These are phyloP conservation scores for Trichoderma erinaceum DNA, from an alignment of 495 filamentous ascomycete genomes.

Conservation along the genomic window DNA sequence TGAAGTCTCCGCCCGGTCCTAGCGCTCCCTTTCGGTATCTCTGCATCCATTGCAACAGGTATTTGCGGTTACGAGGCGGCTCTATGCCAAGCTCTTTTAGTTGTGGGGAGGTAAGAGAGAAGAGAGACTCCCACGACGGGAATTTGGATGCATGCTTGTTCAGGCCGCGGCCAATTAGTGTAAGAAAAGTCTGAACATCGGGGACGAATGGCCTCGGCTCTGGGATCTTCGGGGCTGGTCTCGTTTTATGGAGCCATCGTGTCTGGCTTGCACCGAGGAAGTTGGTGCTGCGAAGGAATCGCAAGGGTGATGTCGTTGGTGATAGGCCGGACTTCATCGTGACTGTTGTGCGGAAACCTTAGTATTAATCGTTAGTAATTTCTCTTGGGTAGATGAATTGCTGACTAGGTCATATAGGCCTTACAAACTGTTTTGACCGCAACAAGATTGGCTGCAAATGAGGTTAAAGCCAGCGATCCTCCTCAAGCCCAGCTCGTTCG, in stretches of 20 bases:
- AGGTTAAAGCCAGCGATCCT: neutral
- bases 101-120: conserved; percentile 67
- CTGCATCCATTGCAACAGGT: conserved; percentile 81
- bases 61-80: conserved; percentile 70
- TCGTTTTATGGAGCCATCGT: conserved; percentile 26
- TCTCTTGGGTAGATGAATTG: neutral
- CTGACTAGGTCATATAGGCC: neutral
- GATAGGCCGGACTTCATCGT: neutral
- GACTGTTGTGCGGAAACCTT: neutral
- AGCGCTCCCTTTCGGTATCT: conserved; percentile 68
- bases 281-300: neutral
- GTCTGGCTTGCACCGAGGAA: conserved; percentile 19
- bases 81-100: conserved; percentile 80
- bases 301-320: neutral
- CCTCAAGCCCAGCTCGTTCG: neutral
- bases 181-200: conserved; percentile 81
- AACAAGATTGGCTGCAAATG: neutral
- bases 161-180: conserved; percentile 81
- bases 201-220: conserved; percentile 77
- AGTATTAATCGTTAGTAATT: neutral
- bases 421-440: neutral
- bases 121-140: conserved; percentile 81
- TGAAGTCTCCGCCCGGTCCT: conserved; percentile 73
- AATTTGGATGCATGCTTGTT: conserved; percentile 75
- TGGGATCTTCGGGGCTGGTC: conserved; percentile 51